phyloP scores from a whole-genome alignment of 2,329 filamentous ascomycete species.

The Karstenula rhodostoma region DNA sequence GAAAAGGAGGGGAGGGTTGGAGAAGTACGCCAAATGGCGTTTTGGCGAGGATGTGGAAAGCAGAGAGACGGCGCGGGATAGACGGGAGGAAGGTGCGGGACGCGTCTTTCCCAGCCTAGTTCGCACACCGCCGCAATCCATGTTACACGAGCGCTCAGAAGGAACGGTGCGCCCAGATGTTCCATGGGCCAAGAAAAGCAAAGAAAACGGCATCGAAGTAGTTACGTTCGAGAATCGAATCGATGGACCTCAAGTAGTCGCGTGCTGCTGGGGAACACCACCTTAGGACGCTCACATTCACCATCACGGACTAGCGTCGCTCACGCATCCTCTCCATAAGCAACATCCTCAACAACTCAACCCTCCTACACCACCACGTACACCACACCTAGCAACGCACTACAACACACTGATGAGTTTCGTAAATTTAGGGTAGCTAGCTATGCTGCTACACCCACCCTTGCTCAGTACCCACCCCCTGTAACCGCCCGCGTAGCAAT shows the following conservation, averaged over 20 bases:
- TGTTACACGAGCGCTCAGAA: not conserved
- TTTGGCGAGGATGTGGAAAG: not conserved
- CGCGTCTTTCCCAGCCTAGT: too few relatives aligned
- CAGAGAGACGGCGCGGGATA: not conserved
- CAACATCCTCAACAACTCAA: too few relatives aligned
- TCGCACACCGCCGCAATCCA: not conserved
- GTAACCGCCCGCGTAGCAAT: constrained; percentile 75
- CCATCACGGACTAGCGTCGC: not conserved
- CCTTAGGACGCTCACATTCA: not conserved
- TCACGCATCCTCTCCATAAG: too few relatives aligned
- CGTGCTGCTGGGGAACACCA: too few relatives aligned
- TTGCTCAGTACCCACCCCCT: constrained; percentile 45
- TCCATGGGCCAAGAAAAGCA: not conserved
- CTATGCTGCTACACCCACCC: not conserved
- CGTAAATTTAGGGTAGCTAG: not conserved
- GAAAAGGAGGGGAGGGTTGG: too few relatives aligned
- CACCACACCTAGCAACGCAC: too few relatives aligned
- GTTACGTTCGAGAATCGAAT: not conserved
- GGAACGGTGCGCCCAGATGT: not conserved
- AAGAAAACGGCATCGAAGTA: not conserved
- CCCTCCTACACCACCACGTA: too few relatives aligned
- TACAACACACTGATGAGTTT: not conserved
- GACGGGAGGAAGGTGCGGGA: not conserved
- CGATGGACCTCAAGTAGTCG: too few relatives aligned
- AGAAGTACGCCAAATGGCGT: too few relatives aligned